Conservation (phyloP, 768 basidiomycete genomes). For the Suillus hirtellus region DNA sequence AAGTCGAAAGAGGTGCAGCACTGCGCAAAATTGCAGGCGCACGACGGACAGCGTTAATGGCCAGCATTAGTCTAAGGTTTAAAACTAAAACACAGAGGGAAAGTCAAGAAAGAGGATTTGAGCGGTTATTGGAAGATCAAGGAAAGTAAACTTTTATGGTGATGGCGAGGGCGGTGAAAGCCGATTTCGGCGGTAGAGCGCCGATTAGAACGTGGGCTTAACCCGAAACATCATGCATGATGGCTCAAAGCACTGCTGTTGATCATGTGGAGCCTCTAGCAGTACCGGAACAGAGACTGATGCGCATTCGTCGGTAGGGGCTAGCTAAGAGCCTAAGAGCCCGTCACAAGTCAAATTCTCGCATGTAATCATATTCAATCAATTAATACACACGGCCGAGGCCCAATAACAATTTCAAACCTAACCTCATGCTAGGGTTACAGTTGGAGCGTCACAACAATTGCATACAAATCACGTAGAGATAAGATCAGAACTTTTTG, state of each 20-base stretch:
- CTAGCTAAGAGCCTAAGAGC: background rate
- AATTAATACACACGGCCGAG: constrained; percentile 9
- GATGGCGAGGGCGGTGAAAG: background rate
- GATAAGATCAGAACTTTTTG: constrained; percentile 24
- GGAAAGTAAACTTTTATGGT: constrained; percentile 6
- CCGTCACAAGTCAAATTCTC: background rate
- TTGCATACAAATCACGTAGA: background rate
- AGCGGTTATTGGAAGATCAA: constrained; percentile 6
- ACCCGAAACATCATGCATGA: background rate
- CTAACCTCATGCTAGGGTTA: constrained; percentile 23
- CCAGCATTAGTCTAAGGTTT: constrained; percentile 45
- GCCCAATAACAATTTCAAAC: constrained; percentile 13
- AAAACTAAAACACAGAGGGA: constrained; percentile 24
- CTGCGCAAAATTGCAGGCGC: constrained; percentile 40
- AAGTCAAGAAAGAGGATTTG: constrained; percentile 21
- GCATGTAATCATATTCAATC: background rate
- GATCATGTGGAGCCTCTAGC: background rate
- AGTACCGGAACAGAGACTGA: background rate
- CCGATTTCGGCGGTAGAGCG: constrained; percentile 24
- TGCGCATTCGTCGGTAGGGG: background rate
- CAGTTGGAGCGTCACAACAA: constrained; percentile 4
- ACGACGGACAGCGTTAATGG: constrained; percentile 50
- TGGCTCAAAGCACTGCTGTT: constrained; percentile 6
- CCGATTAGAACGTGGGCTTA: constrained; percentile 10
- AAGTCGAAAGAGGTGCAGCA: constrained; percentile 59